A percentile compares a stretch with the other conserved stretches of the same genome.
phyloP scores from a whole-genome alignment of 225 moss, liverwort and hornwort species.

The Rhytidiadelphus loreus region DNA sequence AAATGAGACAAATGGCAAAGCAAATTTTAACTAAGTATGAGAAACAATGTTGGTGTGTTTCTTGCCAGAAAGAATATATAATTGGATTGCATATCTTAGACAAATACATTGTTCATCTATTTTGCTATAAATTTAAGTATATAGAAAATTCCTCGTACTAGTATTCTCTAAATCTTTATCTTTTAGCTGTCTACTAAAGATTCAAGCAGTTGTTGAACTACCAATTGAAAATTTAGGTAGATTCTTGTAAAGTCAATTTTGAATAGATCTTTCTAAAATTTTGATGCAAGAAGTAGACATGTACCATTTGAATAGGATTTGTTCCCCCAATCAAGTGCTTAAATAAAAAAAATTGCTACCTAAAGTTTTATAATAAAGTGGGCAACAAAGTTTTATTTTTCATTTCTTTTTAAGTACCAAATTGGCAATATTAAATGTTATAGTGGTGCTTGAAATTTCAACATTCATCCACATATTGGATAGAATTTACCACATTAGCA shows the following conservation, averaged over 20 bases:
- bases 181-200: neutral
- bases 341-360: accelerated
- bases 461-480: too few species aligned
- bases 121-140: neutral
- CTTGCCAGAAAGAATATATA: neutral
- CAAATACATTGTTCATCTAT: accelerated
- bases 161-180: neutral
- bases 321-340: accelerated
- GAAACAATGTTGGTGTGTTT: accelerated
- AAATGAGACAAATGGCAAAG: too few species aligned
- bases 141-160: accelerated
- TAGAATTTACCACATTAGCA: too few species aligned
- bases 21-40: neutral
- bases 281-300: accelerated
- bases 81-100: neutral
- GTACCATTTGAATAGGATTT: neutral
- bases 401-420: too few species aligned
- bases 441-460: too few species aligned
- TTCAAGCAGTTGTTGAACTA: neutral
- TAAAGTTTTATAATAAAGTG: too few species aligned
- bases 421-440: too few species aligned
- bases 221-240: neutral
- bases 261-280: neutral
- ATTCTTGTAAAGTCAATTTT: neutral
- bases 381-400: too few species aligned